phyloP scores from a whole-genome alignment of 306 rosid genomes.

The Betula pendula region DNA sequence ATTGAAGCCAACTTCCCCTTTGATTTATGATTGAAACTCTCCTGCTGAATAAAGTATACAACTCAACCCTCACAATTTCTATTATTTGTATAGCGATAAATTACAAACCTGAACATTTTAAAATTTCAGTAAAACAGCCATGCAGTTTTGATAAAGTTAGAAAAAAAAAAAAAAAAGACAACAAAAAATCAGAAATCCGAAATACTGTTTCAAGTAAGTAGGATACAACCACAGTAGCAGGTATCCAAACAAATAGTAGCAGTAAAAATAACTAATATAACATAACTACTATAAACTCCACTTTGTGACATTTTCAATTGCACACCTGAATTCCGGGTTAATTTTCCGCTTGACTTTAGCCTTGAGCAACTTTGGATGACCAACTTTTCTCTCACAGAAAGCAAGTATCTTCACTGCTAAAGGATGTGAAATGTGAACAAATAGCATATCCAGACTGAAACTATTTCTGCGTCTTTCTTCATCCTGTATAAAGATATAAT shows the following conservation, averaged over 20 bases:
- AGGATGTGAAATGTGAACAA: conserved; percentile 22
- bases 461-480: conserved; percentile 31
- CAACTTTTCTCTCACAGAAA: not conserved
- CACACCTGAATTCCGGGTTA: conserved; percentile 22
- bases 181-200: not conserved
- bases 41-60: not conserved
- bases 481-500: conserved; percentile 14
- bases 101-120: not conserved
- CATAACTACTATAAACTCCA: not conserved
- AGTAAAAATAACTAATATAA: not conserved
- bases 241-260: not conserved
- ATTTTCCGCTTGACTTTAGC: conserved; percentile 12
- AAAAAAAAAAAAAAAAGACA: not conserved
- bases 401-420: conserved; percentile 10
- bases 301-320: not conserved
- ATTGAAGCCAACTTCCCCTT: not conserved
- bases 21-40: not conserved
- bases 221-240: not conserved
- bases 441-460: conserved; percentile 23
- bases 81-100: not conserved
- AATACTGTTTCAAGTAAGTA: too few species aligned
- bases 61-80: not conserved
- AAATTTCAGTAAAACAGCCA: too few species aligned
- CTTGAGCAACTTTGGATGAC: not conserved
- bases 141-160: too few species aligned